Percentiles rank a stretch among this genome's conserved stretches.
phyloP scores from a whole-genome alignment of 225 moss, liverwort and hornwort genomes.

The Physcomitrellopsis africana region DNA sequence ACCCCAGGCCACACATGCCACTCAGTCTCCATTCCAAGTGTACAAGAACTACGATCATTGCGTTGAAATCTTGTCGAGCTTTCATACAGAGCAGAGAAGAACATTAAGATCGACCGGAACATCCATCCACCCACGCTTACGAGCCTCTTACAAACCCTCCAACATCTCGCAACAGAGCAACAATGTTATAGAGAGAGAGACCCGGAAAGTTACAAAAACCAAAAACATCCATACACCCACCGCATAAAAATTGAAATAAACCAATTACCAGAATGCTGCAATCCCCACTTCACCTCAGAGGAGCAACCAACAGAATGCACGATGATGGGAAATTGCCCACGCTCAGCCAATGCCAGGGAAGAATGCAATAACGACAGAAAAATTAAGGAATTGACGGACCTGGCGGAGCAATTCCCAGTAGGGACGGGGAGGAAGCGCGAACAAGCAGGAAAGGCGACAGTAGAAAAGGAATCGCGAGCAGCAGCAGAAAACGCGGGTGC shows the following conservation, averaged over 20 bases:
- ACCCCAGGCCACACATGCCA: conserved; percentile 15
- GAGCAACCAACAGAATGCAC: background rate
- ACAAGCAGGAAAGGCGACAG: conserved; percentile 19
- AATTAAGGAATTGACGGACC: conserved; percentile 10
- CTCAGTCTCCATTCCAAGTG: conserved; percentile 15
- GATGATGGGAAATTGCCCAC: background rate
- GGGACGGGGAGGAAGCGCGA: conserved; percentile 23
- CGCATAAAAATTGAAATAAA: too few species aligned
- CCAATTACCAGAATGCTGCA: too few species aligned
- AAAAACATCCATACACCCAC: too few species aligned
- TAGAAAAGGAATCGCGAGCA: conserved; percentile 20
- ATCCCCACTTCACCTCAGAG: too few species aligned
- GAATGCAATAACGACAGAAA: background rate
- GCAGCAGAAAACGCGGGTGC: conserved; percentile 1
- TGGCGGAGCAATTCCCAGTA: conserved; percentile 44
- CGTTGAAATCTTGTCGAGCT: conserved; percentile 10
- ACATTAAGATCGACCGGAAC: conserved; percentile 1
- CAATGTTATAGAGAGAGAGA: too few species aligned
- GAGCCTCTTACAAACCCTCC: conserved; percentile 11
- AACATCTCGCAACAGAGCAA: too few species aligned
- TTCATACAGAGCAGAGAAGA: conserved; percentile 9
- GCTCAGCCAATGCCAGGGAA: background rate
- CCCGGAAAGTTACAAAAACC: too few species aligned
- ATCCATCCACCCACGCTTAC: conserved; percentile 9
- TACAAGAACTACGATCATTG: background rate